Base-by-base conservation (phyloP, 2,329 filamentous ascomycete genomes). In the Neonectria ditissima region DNA sequence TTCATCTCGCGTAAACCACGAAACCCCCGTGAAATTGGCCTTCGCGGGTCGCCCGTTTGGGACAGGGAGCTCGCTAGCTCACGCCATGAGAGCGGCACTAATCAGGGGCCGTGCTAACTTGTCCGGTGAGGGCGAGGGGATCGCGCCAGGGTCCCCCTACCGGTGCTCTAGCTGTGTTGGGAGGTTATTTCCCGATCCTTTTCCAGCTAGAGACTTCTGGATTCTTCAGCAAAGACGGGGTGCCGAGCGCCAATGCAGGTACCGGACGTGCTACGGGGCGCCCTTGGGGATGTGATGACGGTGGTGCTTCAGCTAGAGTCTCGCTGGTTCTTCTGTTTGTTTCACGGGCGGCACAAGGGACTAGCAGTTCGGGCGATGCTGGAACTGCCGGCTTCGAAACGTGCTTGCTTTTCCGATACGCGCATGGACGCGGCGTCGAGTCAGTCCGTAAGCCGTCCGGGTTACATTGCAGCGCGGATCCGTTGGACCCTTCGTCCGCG, bases 1-100 rank as follows among this genome's bases (percentile, higher is more conserved):
- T 48, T 56, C 54, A 56, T 56, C 43, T 47, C 54, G 54, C 54
- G 6, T 39, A 56, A 45, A 11, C n/a, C 18, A 20, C 41, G 11
- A 11, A 11, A 14, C 54, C 43, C 39, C 53, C 14, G 43, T 48
- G 43, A 56, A 55, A 56, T 56, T 48, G 32, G 24, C 18, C 22
- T 48, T 26, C 24, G 4, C 24, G 24, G 24, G 24, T 48, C 24
- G 45, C 41, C 53, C 37, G 52, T 43, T 56, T 56, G 37, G 41
- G 30, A 1, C 13, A 34, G 26, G 41, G 22, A 48, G 26, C 11
- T 37, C 8, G 20, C 30, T 56, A 48, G 43, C 54, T 48, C 54
- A 56, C 54, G 54, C 54, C 54, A 56, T 44, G 28, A 41, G 32
- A 34, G 1, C 20, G 43, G 13, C 43, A 11, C 43, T 44, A 56